phyloP scores from a whole-genome alignment of 2,329 filamentous ascomycete species.

The Neonectria hederae region DNA sequence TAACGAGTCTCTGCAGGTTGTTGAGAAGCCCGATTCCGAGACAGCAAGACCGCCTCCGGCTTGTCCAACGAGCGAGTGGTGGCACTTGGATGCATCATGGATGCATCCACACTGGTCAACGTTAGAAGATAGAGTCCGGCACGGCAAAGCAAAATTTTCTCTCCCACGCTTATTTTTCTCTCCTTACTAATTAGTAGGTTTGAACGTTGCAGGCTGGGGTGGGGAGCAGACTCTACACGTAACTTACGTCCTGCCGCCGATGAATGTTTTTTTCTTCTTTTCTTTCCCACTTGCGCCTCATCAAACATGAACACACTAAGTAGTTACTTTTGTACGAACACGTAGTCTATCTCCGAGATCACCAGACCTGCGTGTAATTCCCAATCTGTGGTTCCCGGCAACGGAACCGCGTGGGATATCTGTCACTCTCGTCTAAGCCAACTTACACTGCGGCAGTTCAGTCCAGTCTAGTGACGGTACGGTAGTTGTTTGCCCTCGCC shows the following conservation, averaged over 20 bases:
- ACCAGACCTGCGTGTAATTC: background rate
- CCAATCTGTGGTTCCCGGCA: background rate
- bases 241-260: background rate
- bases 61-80: background rate
- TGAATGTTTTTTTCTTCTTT: background rate
- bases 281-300: background rate
- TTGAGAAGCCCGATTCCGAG: slow-evolving; percentile 1
- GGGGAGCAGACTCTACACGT: background rate
- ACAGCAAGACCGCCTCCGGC: background rate
- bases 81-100: background rate
- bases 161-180: background rate
- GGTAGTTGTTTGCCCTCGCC: background rate
- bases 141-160: background rate
- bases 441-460: background rate
- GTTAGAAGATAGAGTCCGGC: background rate
- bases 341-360: slow-evolving; percentile 1
- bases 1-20: background rate
- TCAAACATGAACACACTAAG: background rate
- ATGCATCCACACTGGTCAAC: background rate
- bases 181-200: no score
- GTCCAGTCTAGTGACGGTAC: background rate
- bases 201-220: background rate
- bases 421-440: background rate
- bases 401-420: background rate
- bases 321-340: background rate